Base-by-base conservation (phyloP, 495 filamentous ascomycete species). In the Parmelia sp. region DNA sequence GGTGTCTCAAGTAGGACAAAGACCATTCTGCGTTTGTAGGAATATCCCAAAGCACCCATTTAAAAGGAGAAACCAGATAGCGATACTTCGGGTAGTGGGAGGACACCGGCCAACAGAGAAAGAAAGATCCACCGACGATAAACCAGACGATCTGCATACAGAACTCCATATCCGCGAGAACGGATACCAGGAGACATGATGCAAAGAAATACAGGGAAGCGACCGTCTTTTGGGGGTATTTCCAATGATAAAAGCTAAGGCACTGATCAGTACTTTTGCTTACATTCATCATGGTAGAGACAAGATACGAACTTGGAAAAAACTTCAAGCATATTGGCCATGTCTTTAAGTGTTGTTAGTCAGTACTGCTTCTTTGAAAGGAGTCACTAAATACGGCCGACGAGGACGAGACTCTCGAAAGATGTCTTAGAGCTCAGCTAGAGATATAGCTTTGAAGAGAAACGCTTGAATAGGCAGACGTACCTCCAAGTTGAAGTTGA, bases 241-340 rank as follows among this genome's bases (percentile, higher is more conserved):
- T 71, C 76, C 79, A 82, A 60, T 77, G 71, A 57, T 79, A 77
- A 64, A 81, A 81, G 61, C 76, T 80, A 42, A 40, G 21, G 58
- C 8, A 59, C 17, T 21, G 6, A 33, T 60, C 17, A 66, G 58
- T 60, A 27, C 57, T 39, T 53, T 15, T 15, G n/a, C 21, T 36
- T 47, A 19, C 8, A 47, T 39, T 49, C n/a, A 23, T 27, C 12
- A 42, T 37, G 23, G n/a, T 51, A n/a, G 7, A 23, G 9, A 62
- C 27, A 29, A 51, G 19, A 40, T 63, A 57, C 62, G 36, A 36
- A 76, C 73, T 80, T 80, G 37, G 65, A 63, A 21, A 76, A 60
- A 7, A 74, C 71, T 65, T 81, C 80, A 19, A 80, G 62, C 61
- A 77, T 66, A 27, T 74, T 73, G 17, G 77, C 77, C 39, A 80